Conservation (phyloP, 495 filamentous ascomycete species). For the Penicillium salamii region DNA sequence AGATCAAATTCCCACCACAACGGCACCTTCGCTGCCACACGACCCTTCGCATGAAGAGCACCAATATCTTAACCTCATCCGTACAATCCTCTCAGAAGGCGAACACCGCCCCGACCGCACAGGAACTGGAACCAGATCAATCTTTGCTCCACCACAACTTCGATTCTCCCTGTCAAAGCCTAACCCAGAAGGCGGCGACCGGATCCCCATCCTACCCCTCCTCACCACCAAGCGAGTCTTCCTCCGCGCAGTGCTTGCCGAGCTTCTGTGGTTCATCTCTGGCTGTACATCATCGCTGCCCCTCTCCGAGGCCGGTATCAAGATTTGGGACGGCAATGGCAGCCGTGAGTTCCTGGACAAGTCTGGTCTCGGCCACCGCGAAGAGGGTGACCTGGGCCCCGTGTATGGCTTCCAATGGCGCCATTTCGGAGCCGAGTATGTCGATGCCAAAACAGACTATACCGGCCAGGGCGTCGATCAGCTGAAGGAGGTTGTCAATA, state of each 20-base stretch:
- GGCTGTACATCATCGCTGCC: constrained; percentile 75
- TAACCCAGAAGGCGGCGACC: constrained; percentile 28
- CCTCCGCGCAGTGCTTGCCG: constrained; percentile 82
- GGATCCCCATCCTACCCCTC: constrained; percentile 72
- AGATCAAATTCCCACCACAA: constrained; percentile 17
- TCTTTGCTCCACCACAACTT: constrained; percentile 82
- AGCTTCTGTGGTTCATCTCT: constrained; percentile 94
- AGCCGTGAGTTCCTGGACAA: constrained; percentile 83
- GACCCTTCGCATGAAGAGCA: constrained; percentile 61
- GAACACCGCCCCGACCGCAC: constrained; percentile 85
- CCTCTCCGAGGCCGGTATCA: constrained; percentile 73
- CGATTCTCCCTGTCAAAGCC: constrained; percentile 77
- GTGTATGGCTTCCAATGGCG: constrained; percentile 99
- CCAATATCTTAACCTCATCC: constrained; percentile 76
- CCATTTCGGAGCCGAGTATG: constrained; percentile 90
- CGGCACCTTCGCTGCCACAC: constrained; percentile 14
- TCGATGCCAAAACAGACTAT: constrained; percentile 78
- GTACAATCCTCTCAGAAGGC: constrained; percentile 67
- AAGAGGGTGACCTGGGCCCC: constrained; percentile 85
- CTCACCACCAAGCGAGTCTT: constrained; percentile 98
- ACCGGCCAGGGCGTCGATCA: constrained; percentile 88
- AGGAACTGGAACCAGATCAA: constrained; percentile 84
- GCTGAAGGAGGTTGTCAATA: constrained; percentile 78
- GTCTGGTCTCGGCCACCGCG: constrained; percentile 74
- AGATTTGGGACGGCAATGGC: constrained; percentile 98